phyloP scores from a whole-genome alignment of 441 rosid genomes.

The Metrosideros polymorpha region DNA sequence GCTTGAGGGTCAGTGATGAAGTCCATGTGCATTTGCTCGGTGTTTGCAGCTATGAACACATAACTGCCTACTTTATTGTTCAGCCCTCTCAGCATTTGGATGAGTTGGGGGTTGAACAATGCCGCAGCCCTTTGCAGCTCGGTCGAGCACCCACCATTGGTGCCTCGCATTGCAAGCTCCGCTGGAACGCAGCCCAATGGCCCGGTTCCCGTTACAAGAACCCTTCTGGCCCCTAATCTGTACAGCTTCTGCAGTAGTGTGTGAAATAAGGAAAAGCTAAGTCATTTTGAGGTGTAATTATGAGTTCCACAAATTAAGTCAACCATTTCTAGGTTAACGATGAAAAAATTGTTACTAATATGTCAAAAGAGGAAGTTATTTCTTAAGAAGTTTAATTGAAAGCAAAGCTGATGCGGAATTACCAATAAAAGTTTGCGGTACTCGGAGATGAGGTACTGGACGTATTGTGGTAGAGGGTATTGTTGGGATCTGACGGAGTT shows the following conservation, averaged over 20 bases:
- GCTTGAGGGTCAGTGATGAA: constrained; percentile 52
- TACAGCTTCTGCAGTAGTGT: constrained; percentile 35
- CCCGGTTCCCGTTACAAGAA: constrained; percentile 85
- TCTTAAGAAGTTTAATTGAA: neutral
- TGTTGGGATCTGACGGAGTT: constrained; percentile 2
- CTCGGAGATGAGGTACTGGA: neutral
- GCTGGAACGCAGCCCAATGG: constrained; percentile 89
- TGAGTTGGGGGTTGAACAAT: constrained; percentile 66
- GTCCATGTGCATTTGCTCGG: constrained; percentile 40
- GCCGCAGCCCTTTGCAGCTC: constrained; percentile 59
- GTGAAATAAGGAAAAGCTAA: neutral
- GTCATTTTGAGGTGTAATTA: too few relatives aligned
- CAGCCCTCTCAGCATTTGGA: constrained; percentile 32
- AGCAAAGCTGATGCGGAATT: neutral
- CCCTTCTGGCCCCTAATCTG: constrained; percentile 66
- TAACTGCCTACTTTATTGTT: constrained; percentile 46
- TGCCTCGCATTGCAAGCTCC: constrained; percentile 56
- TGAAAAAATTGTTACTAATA: neutral
- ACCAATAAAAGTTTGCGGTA: constrained; percentile 1
- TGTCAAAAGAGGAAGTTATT: neutral
- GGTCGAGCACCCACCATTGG: constrained; percentile 53
- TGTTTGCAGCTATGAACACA: constrained; percentile 53
- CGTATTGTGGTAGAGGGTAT: neutral
- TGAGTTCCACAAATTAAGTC: neutral
- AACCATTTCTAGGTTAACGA: neutral